Evolutionary conservation across 2,329 filamentous ascomycete genomes (phyloP).

Genomic region (Basipetospora chlamydospora): DNA sequence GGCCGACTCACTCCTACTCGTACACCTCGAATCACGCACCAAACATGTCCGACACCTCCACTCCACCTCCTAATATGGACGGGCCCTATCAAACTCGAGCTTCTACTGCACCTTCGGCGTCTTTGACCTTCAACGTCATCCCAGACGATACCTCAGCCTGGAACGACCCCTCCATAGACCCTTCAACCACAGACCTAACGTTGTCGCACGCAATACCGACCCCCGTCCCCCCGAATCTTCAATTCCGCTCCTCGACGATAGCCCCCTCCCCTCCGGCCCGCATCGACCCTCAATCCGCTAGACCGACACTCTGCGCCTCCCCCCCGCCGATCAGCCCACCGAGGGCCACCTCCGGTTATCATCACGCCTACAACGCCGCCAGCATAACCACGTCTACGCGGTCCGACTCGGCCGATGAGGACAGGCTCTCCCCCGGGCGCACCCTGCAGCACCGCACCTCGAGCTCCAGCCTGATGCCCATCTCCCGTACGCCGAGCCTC

Average conservation of each 20-base stretch:
- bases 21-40: too few relatives aligned
- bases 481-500: slow-evolving; percentile 46
- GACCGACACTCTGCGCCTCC: too few relatives aligned
- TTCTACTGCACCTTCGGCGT: too few relatives aligned
- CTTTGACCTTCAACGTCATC: not conserved
- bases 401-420: not conserved
- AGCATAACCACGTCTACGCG: not conserved
- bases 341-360: not conserved
- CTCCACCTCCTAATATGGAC: not conserved
- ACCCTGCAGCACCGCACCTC: slow-evolving; percentile 25
- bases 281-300: too few relatives aligned
- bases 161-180: not conserved
- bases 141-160: not conserved
- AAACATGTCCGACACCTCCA: not conserved
- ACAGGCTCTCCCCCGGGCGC: not conserved
- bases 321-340: not conserved
- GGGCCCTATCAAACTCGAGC: not conserved
- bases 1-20: too few relatives aligned
- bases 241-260: not conserved
- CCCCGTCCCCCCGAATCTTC: not conserved
- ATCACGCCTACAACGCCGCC: not conserved
- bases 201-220: not conserved
- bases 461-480: slow-evolving; percentile 29
- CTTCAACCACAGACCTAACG: not conserved
- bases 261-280: not conserved